Evolutionary conservation across 345 rosid species (phyloP).

Genomic region (Aquilaria sinensis): DNA sequence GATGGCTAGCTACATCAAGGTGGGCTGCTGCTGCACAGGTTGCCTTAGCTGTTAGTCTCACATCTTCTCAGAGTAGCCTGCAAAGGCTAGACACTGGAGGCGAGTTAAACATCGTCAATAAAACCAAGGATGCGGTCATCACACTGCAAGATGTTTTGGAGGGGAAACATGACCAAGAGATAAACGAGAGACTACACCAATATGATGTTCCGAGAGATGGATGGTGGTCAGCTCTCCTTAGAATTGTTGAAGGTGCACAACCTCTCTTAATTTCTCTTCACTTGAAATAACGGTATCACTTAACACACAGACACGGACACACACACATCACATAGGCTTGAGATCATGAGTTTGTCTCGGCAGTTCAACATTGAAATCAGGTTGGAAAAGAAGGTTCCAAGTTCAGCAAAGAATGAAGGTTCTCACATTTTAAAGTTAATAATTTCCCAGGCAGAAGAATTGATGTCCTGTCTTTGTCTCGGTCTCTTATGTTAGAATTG

Average conservation of each 20-base stretch:
- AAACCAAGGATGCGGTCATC: slow-evolving; percentile 48
- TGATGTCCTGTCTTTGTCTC: not conserved
- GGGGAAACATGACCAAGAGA: slow-evolving; percentile 47
- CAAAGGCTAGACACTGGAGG: slow-evolving; percentile 31
- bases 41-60: slow-evolving; percentile 44
- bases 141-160: slow-evolving; percentile 50
- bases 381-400: no score
- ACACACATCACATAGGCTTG: not conserved
- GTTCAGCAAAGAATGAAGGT: not conserved
- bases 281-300: not conserved
- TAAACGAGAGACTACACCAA: slow-evolving; percentile 28
- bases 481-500: not conserved
- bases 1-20: slow-evolving; percentile 43
- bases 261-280: not conserved
- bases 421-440: not conserved
- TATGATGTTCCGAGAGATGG: slow-evolving; percentile 35
- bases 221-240: slow-evolving; percentile 63
- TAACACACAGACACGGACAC: not conserved
- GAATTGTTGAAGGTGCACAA: slow-evolving; percentile 49
- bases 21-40: slow-evolving; percentile 53
- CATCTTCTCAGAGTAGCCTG: slow-evolving; percentile 45
- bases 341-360: not conserved
- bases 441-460: not conserved
- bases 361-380: no score
- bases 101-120: slow-evolving; percentile 26